Conservation (phyloP, 345 rosid species). For the Crucihimalaya himalaica region DNA sequence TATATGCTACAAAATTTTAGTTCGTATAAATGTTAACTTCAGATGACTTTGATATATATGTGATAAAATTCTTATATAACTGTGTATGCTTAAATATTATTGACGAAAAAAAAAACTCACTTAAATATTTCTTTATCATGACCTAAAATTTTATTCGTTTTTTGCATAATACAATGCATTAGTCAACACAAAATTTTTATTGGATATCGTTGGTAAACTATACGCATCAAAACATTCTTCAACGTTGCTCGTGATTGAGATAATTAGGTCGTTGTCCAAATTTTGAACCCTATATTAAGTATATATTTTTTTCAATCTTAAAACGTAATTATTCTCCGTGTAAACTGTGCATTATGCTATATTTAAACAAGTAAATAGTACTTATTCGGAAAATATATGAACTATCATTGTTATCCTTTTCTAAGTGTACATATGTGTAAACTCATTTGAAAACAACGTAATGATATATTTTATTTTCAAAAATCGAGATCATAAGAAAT, state of each 20-base stretch:
- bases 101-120: background rate
- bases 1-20: background rate
- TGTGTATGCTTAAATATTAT: background rate
- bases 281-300: background rate
- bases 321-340: background rate
- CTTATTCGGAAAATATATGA: background rate
- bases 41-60: background rate
- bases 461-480: background rate
- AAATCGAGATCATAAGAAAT: constrained; percentile 6
- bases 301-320: background rate
- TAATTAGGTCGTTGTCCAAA: constrained; percentile 41
- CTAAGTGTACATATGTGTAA: background rate
- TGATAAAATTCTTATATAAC: background rate
- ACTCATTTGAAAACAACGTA: background rate
- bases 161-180: background rate
- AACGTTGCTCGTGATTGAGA: constrained; percentile 20
- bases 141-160: background rate
- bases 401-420: constrained; percentile 23
- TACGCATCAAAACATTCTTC: constrained; percentile 42
- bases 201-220: constrained; percentile 34
- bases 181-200: constrained; percentile 2
- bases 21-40: too few relatives aligned
- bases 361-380: background rate
- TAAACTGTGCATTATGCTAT: constrained; percentile 17
- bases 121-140: background rate